phyloP scores from a whole-genome alignment of 768 basidiomycete species.

The Naganishia vishniacii region DNA sequence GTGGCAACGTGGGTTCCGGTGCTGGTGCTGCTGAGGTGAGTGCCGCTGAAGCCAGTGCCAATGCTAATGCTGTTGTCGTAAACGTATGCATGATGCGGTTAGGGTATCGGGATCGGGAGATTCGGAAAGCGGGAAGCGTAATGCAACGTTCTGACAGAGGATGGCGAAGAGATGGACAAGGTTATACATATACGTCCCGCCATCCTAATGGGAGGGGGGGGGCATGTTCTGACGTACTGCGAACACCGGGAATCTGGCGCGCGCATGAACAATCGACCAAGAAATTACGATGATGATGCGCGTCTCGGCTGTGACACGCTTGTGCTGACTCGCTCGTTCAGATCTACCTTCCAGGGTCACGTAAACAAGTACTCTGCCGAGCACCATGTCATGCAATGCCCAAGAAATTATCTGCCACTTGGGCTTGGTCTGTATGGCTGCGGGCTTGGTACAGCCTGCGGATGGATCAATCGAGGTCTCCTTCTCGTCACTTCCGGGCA shows the following conservation, averaged over 20 bases:
- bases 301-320: neutral
- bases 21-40: slow-evolving; percentile 6
- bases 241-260: neutral
- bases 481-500: too few species aligned
- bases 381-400: neutral
- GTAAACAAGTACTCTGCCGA: neutral
- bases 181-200: too few species aligned
- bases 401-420: neutral
- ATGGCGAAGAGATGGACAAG: too few species aligned
- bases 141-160: too few species aligned
- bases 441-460: too few species aligned
- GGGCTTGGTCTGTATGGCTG: too few species aligned
- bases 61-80: neutral
- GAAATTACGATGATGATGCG: neutral
- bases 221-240: slow-evolving; percentile 1
- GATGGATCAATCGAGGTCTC: too few species aligned
- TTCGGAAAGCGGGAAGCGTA: too few species aligned
- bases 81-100: neutral
- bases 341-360: neutral
- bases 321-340: neutral
- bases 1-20: slow-evolving; percentile 9
- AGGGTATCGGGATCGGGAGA: too few species aligned
- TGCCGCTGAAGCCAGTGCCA: slow-evolving; percentile 2
- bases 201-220: too few species aligned
- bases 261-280: neutral